Conservation (phyloP, 768 basidiomycete genomes). For the Auricularia cornea region DNA sequence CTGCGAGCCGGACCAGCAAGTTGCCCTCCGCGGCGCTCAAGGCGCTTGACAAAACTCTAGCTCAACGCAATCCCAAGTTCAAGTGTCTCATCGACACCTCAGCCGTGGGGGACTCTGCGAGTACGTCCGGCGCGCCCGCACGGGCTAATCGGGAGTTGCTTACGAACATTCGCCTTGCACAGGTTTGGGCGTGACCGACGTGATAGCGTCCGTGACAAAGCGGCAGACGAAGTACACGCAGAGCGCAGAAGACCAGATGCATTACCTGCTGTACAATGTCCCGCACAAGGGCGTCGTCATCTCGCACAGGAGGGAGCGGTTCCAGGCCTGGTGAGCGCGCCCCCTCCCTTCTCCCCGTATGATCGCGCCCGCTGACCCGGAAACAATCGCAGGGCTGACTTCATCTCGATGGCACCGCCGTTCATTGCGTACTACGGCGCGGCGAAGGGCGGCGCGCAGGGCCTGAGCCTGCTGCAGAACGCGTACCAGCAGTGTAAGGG, state of each 20-base stretch:
- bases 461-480: constrained; percentile 9
- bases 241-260: constrained; percentile 15
- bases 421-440: constrained; percentile 27
- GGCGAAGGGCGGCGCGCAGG: constrained; percentile 20
- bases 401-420: constrained; percentile 26
- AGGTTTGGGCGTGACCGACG: constrained; percentile 10
- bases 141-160: too few relatives aligned
- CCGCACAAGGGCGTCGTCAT: constrained; percentile 15
- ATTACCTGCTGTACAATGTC: constrained; percentile 10
- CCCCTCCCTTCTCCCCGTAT: too few relatives aligned
- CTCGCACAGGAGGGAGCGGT: neutral
- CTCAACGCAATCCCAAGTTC: neutral
- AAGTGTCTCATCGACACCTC: constrained; percentile 13
- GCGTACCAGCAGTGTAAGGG: constrained; percentile 20
- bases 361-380: too few relatives aligned
- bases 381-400: constrained; percentile 16
- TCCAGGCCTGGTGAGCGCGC: neutral
- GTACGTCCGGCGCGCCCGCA: too few relatives aligned
- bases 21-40: neutral
- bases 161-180: too few relatives aligned
- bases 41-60: neutral
- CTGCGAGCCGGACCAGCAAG: neutral
- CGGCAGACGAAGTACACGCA: constrained; percentile 7
- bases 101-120: constrained; percentile 23
- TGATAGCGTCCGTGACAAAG: constrained; percentile 8